Percentiles rank a stretch among this genome's conserved stretches.
phyloP scores from a whole-genome alignment of 257 asterid species.

The Gynochthodes officinalis region DNA sequence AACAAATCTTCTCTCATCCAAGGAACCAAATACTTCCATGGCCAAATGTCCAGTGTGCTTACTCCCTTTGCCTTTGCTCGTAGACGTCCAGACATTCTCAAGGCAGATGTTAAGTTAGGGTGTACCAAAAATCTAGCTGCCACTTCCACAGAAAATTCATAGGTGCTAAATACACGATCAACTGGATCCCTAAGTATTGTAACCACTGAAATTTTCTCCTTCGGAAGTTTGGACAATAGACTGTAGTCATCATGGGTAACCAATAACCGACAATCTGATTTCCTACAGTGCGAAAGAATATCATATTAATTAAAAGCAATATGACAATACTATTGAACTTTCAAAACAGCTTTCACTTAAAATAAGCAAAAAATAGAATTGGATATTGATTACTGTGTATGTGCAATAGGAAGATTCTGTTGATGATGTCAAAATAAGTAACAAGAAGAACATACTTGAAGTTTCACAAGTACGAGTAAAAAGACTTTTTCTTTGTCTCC shows the following conservation, averaged over 20 bases:
- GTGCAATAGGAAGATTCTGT: not conserved
- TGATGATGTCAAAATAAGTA: not conserved
- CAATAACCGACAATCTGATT: slow-evolving; percentile 71
- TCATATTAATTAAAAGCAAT: slow-evolving; percentile 20
- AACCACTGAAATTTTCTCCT: slow-evolving; percentile 75
- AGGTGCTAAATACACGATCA: slow-evolving; percentile 91
- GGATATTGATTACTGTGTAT: not conserved
- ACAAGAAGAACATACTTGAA: not conserved
- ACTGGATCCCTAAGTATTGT: slow-evolving; percentile 91
- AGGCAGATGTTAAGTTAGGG: slow-evolving; percentile 84
- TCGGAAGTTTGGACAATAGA: slow-evolving; percentile 76
- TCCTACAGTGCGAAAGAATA: slow-evolving; percentile 48
- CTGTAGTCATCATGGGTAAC: slow-evolving; percentile 96
- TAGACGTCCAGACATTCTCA: slow-evolving; percentile 46
- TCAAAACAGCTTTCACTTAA: slow-evolving; percentile 3
- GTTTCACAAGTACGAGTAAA: not conserved
- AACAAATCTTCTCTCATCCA: slow-evolving; percentile 98
- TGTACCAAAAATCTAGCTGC: slow-evolving; percentile 91
- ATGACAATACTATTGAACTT: not conserved
- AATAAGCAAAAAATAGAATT: not conserved
- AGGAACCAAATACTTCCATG: slow-evolving; percentile 98
- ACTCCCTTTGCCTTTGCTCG: slow-evolving; percentile 59
- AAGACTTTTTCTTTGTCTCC: not conserved
- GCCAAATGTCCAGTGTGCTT: slow-evolving; percentile 97
- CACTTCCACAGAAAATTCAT: slow-evolving; percentile 96